Conservation (phyloP, 306 rosid genomes). For the Canavalia ensiformis region DNA sequence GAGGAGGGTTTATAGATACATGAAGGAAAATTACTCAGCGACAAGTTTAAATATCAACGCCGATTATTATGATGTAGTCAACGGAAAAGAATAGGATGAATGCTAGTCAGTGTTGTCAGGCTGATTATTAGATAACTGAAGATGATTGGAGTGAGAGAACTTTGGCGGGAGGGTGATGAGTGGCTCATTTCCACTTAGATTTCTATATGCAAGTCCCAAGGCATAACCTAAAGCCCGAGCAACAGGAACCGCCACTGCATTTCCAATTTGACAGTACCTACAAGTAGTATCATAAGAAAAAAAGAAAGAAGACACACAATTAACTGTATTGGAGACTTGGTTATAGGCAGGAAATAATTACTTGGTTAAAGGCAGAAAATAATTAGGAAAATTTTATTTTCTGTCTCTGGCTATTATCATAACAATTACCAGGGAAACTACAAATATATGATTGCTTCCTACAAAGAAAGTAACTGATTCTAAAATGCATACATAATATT, state of each 20-base stretch:
- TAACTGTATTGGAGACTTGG: neutral
- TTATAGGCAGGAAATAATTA: neutral
- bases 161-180: conserved; percentile 73
- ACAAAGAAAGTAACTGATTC: neutral
- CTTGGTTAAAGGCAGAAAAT: conserved; percentile 1
- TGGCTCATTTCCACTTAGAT: conserved; percentile 62
- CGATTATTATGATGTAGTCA: neutral
- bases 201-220: conserved; percentile 73
- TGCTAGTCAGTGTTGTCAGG: conserved; percentile 43
- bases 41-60: conserved; percentile 6
- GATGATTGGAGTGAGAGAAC: conserved; percentile 76
- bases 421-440: conserved; percentile 1
- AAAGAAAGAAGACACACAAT: neutral
- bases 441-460: neutral
- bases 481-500: conserved; percentile 6
- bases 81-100: conserved; percentile 42
- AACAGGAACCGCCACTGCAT: conserved; percentile 88
- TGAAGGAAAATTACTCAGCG: conserved; percentile 17
- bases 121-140: conserved; percentile 57
- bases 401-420: neutral
- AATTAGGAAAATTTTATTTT: neutral
- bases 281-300: conserved; percentile 25
- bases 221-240: conserved; percentile 80
- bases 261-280: conserved; percentile 93
- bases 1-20: conserved; percentile 18